Evolutionary conservation across 2,329 filamentous ascomycete genomes (phyloP), one percentile per base, ranked within the genome.

Genomic region (Fonsecaea monophora): DNA sequence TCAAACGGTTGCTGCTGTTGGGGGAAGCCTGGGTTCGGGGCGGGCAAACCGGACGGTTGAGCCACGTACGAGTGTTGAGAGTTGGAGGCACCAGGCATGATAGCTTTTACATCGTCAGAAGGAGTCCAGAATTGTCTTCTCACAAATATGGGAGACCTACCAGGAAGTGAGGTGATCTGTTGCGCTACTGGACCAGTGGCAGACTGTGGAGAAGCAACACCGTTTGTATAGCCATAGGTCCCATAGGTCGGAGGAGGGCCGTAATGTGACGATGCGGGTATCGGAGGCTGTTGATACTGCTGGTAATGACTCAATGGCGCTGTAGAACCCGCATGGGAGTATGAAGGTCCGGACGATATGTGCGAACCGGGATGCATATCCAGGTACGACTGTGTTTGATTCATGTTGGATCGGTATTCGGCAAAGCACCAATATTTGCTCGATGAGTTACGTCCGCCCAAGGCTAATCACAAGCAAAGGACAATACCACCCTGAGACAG

Each of bases 311-410:
- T 83, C 78, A 96, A 85, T 60, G 84, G 85, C 66, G 89, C 84
- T 0, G 92, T 91, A 13, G 92, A 90, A 54, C 91, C 90, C 25
- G 91, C 89, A 77, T 93, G 90, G 9, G 91, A 89, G 66, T 90
- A 91, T 67, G 88, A 85, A 77, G 92, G 91, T 68, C 89, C 90
- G 72, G 89, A 87, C 74, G 91, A 91, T 83, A 96, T 89, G 79
- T 95, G 91, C 74, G 85, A 82, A 71, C 87, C 83, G 13, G 69
- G 60, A 77, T 89, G 86, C 76, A 95, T 93, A 79, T 96, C 95
- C 89, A 96, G 91, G 74, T 96, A 94, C 73, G 88, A 84, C 75
- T 88, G 87, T 74, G 86, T 86, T 80, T 90, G 90, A 82, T 96
- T 96, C 94, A 97, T 97, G 80, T 78, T 83, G 71, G 38, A 54